Evolutionary conservation across 2,329 filamentous ascomycete species (phyloP), one percentile per base, ranked within the genome.

Genomic region (Fusarium siculi): DNA sequence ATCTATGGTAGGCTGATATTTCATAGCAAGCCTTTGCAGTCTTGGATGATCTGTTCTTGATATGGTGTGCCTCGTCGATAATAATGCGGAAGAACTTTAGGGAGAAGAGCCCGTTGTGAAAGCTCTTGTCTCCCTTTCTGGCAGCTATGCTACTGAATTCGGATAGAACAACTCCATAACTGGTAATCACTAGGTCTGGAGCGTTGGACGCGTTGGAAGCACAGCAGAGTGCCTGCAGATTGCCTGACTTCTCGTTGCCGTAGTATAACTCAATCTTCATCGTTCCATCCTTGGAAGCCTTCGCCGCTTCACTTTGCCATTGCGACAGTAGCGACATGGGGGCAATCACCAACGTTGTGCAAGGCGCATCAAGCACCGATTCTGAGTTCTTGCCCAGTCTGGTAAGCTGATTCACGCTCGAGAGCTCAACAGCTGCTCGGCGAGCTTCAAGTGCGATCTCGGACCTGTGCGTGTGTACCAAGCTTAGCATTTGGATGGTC

Each of bases 251-350:
- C 36, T 98, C 96, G 46, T 85, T 89, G 37, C 96, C 96, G 78
- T 99, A 98, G 82, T 99, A 99, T 18, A 99, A 89, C 78, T 97
- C 89, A 9, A 91, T 91, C 79, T 92, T 97, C 81, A 98, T 83
- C 0, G 93, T 93, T 5, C 95, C 95, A 16, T 93, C 88, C 71
- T 92, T 92, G 0, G 96, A 98, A 1, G 96, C 95, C 78, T 96
- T 97, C 76, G 95, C 91, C 0, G 95, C 94, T 84, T 99, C 96
- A 78, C 94, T 97, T 76, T 97, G 93, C 96, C 96, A 99, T 80
- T 99, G 96, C 0, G 96, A 90, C n/a, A 99, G 87, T 5, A 99
- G 86, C 15, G 96, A 98, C 91, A 98, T 98, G 4, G 96, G 96
- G 1, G 96, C 96, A n/a, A 99, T 89, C 1, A 99, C 96, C 6